Evolutionary conservation across 495 filamentous ascomycete genomes (phyloP), one percentile per base, ranked within the genome.

Genomic region (Podospora pseudopauciseta): DNA sequence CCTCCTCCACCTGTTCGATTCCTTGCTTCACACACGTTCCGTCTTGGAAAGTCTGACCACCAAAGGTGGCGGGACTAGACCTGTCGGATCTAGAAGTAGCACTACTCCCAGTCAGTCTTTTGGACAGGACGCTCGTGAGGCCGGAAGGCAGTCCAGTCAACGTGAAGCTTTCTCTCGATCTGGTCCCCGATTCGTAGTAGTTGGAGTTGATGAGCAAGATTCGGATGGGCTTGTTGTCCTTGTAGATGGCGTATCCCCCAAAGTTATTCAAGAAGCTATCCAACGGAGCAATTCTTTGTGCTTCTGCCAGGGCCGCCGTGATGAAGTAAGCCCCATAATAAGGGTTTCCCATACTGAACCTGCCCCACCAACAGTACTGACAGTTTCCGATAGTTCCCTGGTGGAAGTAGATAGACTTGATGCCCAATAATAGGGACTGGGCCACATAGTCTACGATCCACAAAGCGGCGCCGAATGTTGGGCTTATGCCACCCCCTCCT

Each of bases 401-500:
- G 67, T 89, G 87, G 78, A 87, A 88, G 68, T 86, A 88, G 1
- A 78, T 82, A 2, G 85, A 80, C 65, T 84, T 81, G 54, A 86
- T 82, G 59, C 80, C 81, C 62, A 72, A 74, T 53, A 72, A 70
- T 0, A 82, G 71, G 0, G 83, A 80, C 11, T 83, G 83, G 63
- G 88, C 78, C 2, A 81, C 77, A 70, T 88, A 86, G 74, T 88
- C 86, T 72, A 88, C 80, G 15, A 86, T 88, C 87, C 86, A 88
- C 1, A 88, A 77, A 2, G 77, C 86, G 0, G 85, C 86, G 0
- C 86, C 86, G 68, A 86, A 88, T 0, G 84, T 84, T 0, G 86
- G 86, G 27, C 83, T 85, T 0, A 89, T 85, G 18, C 83, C 83
- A 11, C 82, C 83, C 5, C 61, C 61, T 39, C 61, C 39, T 49